Base-by-base conservation (phyloP, 108 stramenopile species). In the Skeletonema grethae region DNA sequence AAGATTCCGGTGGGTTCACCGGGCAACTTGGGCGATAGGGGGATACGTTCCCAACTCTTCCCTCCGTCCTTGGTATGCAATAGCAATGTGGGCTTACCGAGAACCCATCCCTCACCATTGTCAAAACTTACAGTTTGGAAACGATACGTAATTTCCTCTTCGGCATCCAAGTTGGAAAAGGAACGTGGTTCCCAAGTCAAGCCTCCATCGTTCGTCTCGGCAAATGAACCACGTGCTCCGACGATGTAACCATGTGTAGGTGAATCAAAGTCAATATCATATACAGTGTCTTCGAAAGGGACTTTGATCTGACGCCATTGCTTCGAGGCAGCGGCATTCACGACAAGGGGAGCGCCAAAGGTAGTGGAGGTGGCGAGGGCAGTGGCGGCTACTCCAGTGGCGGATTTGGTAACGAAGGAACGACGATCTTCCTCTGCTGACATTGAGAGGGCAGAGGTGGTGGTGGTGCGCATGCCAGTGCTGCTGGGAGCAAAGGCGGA, bases 11-110 rank as follows among this genome's bases (percentile, higher is more conserved):
- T 85, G 29, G 97, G 97, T 69, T 98, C 97, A 29, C 97, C 97
- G 8, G 97, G 97, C 1, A 98, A 80, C 83, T 98, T 98, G 60
- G 97, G 97, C 1, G 91, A 93, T 31, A 98, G 89, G n/a, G 97
- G 97, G 66, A 98, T 96, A 12, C 97, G 92, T 80, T 98, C 97
- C 97, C 97, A 98, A 31, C 75, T 85, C 81, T 97, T 97, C 13
- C 97, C 97, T 8, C 73, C 71, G 73, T 98, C 96, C 75, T 90
- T 95, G 66, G 96, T 97, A 83, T 98, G 97, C 31, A 98, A 83
- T 30, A 98, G 78, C 59, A 98, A 80, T 7, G 97, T 90, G 30
- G 97, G 97, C 83, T 97, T 97, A 9, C 97, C 97, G 39, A 98
- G 78, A 56, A 98, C 96, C 95, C 96, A 98, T 16, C 95, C 96